These are phyloP conservation scores for Aspergillus sojae DNA, from an alignment of 2,329 filamentous ascomycete species.

Conservation along the genomic window DNA sequence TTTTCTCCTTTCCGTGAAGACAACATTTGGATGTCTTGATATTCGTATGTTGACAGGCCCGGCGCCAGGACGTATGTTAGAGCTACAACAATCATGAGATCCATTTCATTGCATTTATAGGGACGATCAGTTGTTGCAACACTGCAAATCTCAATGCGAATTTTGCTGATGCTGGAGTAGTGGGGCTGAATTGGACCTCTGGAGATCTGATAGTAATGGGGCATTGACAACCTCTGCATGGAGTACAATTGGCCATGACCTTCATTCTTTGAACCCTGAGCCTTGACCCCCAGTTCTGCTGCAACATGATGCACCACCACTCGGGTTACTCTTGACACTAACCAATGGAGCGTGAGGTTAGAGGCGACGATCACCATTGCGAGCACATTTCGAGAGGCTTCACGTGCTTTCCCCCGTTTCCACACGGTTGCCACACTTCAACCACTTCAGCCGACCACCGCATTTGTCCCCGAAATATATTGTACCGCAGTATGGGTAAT, in stretches of 20 bases:
- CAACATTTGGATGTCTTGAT: neutral
- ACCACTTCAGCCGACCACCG: too few relatives aligned
- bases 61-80: conserved; percentile 9
- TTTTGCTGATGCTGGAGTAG: neutral
- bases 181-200: too few relatives aligned
- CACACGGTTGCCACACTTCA: too few relatives aligned
- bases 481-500: too few relatives aligned
- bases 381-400: too few relatives aligned
- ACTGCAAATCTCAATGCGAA: neutral
- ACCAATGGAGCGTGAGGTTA: too few relatives aligned
- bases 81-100: conserved; percentile 7
- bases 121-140: neutral
- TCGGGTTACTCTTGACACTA: neutral
- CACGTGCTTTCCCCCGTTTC: too few relatives aligned
- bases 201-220: too few relatives aligned
- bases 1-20: neutral
- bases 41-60: conserved; percentile 10
- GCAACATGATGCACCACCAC: neutral
- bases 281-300: neutral
- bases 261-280: neutral
- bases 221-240: too few relatives aligned
- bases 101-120: neutral
- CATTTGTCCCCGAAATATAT: too few relatives aligned
- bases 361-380: too few relatives aligned
- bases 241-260: too few relatives aligned